Percentiles rank a stretch among this genome's conserved stretches.
Evolutionary conservation across 768 basidiomycete genomes (phyloP).

Genomic region (Tephrocybe sp.): DNA sequence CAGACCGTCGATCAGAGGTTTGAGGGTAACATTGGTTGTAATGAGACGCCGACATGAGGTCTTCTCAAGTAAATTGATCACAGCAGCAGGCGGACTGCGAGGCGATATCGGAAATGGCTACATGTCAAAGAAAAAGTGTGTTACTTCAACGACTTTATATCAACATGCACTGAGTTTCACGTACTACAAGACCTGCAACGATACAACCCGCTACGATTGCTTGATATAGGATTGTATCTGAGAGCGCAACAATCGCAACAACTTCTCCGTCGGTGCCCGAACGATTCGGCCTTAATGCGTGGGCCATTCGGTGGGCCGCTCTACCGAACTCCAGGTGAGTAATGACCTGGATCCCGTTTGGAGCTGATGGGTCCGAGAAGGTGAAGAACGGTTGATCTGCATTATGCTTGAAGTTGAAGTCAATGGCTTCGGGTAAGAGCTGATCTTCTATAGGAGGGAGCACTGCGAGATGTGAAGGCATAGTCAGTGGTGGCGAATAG

Average conservation of each 20-base stretch:
- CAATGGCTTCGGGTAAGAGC: not conserved
- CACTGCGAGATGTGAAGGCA: not conserved
- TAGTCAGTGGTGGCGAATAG: too few species aligned
- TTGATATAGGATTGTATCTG: constrained; percentile 30
- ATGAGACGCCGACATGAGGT: constrained; percentile 30
- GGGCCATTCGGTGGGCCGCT: constrained; percentile 35
- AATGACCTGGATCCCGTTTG: constrained; percentile 20
- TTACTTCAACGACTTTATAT: not conserved
- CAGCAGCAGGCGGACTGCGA: constrained; percentile 8
- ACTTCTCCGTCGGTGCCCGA: constrained; percentile 14
- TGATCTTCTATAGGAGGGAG: not conserved
- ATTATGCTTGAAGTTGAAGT: constrained; percentile 21
- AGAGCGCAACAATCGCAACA: constrained; percentile 26
- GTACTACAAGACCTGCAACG: constrained; percentile 25
- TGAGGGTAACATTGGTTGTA: constrained; percentile 22
- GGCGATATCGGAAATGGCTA: constrained; percentile 31
- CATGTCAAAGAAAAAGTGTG: not conserved
- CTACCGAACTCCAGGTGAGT: constrained; percentile 35
- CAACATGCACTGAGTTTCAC: too few species aligned
- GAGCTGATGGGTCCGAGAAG: constrained; percentile 13
- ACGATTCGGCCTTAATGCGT: constrained; percentile 26
- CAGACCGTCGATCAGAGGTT: constrained; percentile 18
- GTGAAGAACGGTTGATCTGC: constrained; percentile 15
- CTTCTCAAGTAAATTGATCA: constrained; percentile 25
- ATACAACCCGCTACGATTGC: constrained; percentile 29